Evolutionary conservation across 1,284 basidiomycete genomes (phyloP).

Genomic region (Marasmius oreades): DNA sequence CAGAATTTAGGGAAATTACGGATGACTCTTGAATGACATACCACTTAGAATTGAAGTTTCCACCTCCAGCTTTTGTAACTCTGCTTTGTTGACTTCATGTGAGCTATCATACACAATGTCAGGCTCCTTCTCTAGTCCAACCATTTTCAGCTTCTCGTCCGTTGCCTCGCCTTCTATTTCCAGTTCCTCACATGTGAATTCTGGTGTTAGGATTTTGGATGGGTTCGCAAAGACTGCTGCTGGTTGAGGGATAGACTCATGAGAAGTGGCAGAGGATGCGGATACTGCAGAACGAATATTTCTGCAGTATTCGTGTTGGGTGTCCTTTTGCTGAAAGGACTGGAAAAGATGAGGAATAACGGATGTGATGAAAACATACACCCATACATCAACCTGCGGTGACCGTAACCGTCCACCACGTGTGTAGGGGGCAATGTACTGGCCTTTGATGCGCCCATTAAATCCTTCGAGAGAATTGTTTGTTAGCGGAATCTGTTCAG

Average conservation of each 20-base stretch:
- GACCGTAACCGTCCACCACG: constrained; percentile 7
- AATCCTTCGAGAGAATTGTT: constrained; percentile 26
- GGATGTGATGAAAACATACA: neutral
- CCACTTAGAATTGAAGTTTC: neutral
- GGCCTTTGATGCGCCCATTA: constrained; percentile 17
- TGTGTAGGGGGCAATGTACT: constrained; percentile 2
- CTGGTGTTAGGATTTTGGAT: neutral
- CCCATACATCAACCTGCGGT: constrained; percentile 12
- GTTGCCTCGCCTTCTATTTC: no score
- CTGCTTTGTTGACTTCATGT: neutral
- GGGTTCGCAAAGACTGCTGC: neutral
- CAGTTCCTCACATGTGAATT: neutral
- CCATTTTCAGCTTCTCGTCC: no score
- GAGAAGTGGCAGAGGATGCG: neutral
- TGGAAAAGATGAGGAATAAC: constrained; percentile 9
- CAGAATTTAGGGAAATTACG: neutral
- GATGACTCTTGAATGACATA: neutral
- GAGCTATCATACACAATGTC: neutral
- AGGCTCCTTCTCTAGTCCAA: no score
- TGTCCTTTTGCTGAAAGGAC: neutral
- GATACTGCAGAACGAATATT: neutral
- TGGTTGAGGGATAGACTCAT: no score
- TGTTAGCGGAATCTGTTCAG: constrained; percentile 16
- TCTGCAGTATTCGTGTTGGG: neutral
- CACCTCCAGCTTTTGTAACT: neutral